Evolutionary conservation across 495 filamentous ascomycete genomes (phyloP), one percentile per base, ranked within the genome.

Genomic region (Annulohypoxylon bovei): DNA sequence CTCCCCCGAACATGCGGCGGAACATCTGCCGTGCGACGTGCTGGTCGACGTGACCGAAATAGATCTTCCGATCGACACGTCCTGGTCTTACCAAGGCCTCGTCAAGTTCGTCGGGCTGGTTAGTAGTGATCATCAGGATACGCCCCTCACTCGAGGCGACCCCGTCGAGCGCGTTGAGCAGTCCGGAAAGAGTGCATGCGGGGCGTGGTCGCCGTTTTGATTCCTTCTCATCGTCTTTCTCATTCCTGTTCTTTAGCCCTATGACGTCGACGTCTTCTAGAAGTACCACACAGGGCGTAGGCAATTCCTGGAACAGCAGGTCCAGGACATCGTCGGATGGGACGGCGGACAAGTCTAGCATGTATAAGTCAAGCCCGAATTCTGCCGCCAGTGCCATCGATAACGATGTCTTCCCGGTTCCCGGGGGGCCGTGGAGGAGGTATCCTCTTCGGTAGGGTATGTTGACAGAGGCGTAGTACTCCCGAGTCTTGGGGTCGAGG

Each of bases 401-500:
- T 6, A 53, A 27, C n/a, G 49, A 53, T 20, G 49, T 53, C 28
- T 53, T 53, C n/a, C 49, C 49, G 28, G 49, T 53, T 11, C 49
- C 49, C n/a, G 49, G 49, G n/a, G 49, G 49, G 6, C 49, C 49
- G 28, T 53, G 28, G 27, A 53, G 49, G n/a, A 53, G 49, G 7
- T 30, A 53, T 20, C 25, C 49, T 20, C 49, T 28, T 2, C 49
- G 49, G 16, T 53, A 53, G 12, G 49, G 49, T 8, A 53, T 33
- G 6, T 53, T 30, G 49, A 30, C 12, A 5, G 49, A 53, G n/a
- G 14, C 8, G 27, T 53, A 53, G 11, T 53, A 53, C 16, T 33
- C 28, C n/a, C 27, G 28, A 28, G 49, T 53, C 6, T 16, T 53
- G 9, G 49, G 49, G 49, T 32, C 16, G 20, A 53, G 49, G n/a